phyloP scores from a whole-genome alignment of 495 filamentous ascomycete species.

The Penicillium ochrochloron region DNA sequence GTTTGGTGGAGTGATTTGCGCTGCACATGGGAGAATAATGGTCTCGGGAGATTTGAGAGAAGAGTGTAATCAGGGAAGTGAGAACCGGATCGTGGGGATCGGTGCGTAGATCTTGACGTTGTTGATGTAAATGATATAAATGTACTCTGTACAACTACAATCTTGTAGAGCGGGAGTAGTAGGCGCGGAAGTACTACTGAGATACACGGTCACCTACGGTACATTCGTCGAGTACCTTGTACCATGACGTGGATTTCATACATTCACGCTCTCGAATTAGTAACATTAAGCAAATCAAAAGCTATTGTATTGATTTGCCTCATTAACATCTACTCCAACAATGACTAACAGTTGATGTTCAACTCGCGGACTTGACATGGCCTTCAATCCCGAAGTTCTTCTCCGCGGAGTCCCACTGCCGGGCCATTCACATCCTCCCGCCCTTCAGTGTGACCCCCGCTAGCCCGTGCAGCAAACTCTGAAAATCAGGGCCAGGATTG shows the following conservation, averaged over 20 bases:
- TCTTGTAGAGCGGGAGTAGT: not conserved
- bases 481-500: slow-evolving; percentile 13
- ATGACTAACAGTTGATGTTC: slow-evolving; percentile 1
- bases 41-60: not conserved
- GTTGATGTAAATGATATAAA: not conserved
- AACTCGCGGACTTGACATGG: not conserved
- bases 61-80: not conserved
- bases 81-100: not conserved
- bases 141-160: not conserved
- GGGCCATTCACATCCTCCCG: slow-evolving; percentile 18
- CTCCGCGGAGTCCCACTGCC: slow-evolving; percentile 18
- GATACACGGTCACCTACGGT: not conserved
- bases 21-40: not conserved
- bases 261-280: not conserved
- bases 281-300: not conserved
- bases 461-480: slow-evolving; percentile 17
- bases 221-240: not conserved
- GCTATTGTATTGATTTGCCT: not conserved
- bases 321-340: not conserved
- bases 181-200: too few species aligned
- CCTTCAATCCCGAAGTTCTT: not conserved
- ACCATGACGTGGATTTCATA: not conserved
- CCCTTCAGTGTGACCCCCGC: slow-evolving; percentile 8
- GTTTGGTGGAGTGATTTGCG: not conserved
- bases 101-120: not conserved